These are phyloP conservation scores for Rhizopus delemar DNA, from an alignment of 371 early-diverging fungal species.

Conservation along the genomic window DNA sequence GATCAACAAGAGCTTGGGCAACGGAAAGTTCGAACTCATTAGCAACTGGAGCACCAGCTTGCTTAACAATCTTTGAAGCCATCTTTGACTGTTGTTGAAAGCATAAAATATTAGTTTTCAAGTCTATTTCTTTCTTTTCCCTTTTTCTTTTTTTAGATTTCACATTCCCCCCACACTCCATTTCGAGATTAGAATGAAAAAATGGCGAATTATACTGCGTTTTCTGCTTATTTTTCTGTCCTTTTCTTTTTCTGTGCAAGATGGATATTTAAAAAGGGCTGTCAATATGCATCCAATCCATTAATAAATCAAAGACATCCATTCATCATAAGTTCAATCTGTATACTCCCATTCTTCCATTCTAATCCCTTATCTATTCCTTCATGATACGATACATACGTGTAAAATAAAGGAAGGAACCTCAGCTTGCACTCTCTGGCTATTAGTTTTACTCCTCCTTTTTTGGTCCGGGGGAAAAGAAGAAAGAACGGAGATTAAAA, in stretches of 20 bases:
- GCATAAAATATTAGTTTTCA: conserved; percentile 3
- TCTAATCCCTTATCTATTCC: neutral
- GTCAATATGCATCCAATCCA: too few species aligned
- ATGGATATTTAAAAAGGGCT: too few species aligned
- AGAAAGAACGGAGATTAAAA: neutral
- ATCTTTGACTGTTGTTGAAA: conserved; percentile 28
- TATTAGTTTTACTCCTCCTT: neutral
- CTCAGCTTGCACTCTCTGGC: conserved; percentile 7
- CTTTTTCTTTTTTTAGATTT: too few species aligned
- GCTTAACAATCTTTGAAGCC: conserved; percentile 77
- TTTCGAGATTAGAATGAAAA: conserved; percentile 1
- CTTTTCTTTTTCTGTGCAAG: too few species aligned
- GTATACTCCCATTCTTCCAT: neutral
- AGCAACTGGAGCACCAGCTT: conserved; percentile 71
- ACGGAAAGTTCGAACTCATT: conserved; percentile 92
- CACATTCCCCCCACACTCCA: neutral
- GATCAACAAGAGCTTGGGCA: conserved; percentile 93
- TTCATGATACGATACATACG: conserved; percentile 17
- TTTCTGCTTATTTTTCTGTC: too few species aligned
- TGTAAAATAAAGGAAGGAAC: conserved; percentile 31
- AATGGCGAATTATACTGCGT: too few species aligned
- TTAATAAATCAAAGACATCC: neutral
- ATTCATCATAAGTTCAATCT: neutral
- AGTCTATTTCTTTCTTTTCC: neutral
- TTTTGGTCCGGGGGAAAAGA: neutral